A percentile compares a stretch with the other conserved stretches of the same genome.
phyloP scores from a whole-genome alignment of 169 alveolate species.

The Cyclospora cayetanensis region DNA sequence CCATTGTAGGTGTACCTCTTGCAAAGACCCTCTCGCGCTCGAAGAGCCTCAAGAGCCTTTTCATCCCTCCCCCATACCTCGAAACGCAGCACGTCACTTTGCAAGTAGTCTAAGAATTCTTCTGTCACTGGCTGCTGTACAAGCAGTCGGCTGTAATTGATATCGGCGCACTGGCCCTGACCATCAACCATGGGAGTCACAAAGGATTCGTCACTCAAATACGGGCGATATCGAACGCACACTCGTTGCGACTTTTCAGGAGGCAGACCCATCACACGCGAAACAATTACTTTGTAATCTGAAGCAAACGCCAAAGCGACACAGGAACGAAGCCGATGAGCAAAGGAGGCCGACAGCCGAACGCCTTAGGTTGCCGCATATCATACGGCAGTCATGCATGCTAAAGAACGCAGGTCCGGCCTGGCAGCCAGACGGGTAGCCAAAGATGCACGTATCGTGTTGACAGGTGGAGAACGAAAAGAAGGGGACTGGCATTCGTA shows the following conservation, averaged over 20 bases:
- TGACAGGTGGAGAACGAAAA: too few relatives aligned
- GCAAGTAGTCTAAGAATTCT: slow-evolving; percentile 36
- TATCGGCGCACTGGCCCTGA: neutral
- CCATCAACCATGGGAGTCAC: neutral
- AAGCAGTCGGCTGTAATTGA: neutral
- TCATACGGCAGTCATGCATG: neutral
- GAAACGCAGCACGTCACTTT: slow-evolving; percentile 12
- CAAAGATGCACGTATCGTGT: too few relatives aligned
- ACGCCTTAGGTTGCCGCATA: neutral
- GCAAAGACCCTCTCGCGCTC: neutral
- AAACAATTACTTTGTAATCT: neutral
- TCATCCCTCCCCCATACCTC: slow-evolving; percentile 47
- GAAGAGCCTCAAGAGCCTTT: neutral
- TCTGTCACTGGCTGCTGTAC: slow-evolving; percentile 41
- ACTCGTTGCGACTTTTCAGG: slow-evolving; percentile 21
- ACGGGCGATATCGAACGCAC: neutral
- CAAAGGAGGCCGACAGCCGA: neutral
- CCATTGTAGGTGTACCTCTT: neutral
- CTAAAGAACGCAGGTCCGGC: neutral
- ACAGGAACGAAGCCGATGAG: neutral
- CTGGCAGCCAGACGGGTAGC: too few relatives aligned
- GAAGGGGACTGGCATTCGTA: too few relatives aligned
- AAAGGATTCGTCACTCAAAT: neutral
- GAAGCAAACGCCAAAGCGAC: neutral
- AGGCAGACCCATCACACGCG: slow-evolving; percentile 13